phyloP scores from a whole-genome alignment of 768 basidiomycete species.

The Tricholoma saponaceum region DNA sequence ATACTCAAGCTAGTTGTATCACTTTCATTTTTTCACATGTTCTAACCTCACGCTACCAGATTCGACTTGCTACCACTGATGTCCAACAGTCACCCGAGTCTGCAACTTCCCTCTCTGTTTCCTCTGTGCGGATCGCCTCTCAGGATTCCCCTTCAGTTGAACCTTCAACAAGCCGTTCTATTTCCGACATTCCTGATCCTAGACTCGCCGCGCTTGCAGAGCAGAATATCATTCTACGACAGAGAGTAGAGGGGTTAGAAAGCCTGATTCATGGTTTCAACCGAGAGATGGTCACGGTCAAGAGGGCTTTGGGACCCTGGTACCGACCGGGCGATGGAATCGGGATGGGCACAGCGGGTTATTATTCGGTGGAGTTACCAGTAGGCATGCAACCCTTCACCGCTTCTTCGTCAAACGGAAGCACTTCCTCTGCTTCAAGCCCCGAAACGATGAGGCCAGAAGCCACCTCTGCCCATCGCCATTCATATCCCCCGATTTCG shows the following conservation, averaged over 20 bases:
- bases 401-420: constrained; percentile 22
- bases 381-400: constrained; percentile 16
- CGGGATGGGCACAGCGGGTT: neutral
- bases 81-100: neutral
- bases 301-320: constrained; percentile 56
- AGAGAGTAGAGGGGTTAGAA: constrained; percentile 57
- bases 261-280: constrained; percentile 44
- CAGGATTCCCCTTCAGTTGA: neutral
- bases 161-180: neutral
- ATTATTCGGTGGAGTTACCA: constrained; percentile 21
- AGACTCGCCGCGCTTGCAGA: constrained; percentile 42
- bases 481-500: neutral
- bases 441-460: neutral
- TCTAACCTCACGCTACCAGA: neutral
- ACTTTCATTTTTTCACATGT: neutral
- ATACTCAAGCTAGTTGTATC: neutral
- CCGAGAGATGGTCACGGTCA: constrained; percentile 53
- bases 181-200: neutral
- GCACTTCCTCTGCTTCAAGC: neutral
- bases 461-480: neutral
- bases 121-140: neutral
- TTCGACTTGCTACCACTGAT: neutral
- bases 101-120: neutral
- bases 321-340: constrained; percentile 13
- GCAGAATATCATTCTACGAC: constrained; percentile 64